phyloP scores from a whole-genome alignment of 2,329 filamentous ascomycete species.

The Xylariaceae sp. region DNA sequence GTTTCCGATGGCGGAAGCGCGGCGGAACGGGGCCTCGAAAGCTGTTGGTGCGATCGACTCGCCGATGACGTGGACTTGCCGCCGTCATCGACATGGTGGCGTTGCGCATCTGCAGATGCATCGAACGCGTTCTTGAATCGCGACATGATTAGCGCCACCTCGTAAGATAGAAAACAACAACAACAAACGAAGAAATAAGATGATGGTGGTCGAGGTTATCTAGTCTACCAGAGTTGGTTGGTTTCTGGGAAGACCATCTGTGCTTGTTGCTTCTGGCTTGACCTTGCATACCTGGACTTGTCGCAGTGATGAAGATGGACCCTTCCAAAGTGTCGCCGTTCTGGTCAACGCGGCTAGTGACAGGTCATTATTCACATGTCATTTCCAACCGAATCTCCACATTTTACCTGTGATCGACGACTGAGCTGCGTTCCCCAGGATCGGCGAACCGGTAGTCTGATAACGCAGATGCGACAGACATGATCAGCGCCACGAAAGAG shows the following conservation, averaged over 20 bases:
- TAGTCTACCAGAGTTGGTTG: background rate
- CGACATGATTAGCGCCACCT: constrained; percentile 28
- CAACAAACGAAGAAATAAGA: background rate
- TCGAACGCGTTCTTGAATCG: constrained; percentile 25
- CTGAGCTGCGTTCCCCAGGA: constrained; percentile 7
- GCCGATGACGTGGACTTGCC: constrained; percentile 1
- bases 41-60: constrained; percentile 8
- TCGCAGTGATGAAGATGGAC: background rate
- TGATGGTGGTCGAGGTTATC: background rate
- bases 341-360: background rate
- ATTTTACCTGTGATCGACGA: constrained; percentile 12
- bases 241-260: constrained; percentile 4
- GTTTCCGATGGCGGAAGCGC: constrained; percentile 1
- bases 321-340: background rate
- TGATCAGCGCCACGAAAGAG: background rate
- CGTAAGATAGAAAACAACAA: constrained; percentile 15
- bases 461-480: constrained; percentile 3
- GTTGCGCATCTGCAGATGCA: constrained; percentile 12
- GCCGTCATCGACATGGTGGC: background rate
- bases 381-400: background rate
- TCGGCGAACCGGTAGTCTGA: constrained; percentile 22
- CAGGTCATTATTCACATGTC: background rate
- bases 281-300: constrained; percentile 13
- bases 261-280: constrained; percentile 5
- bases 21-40: background rate